A percentile compares a stretch with the other conserved stretches of the same genome.
Conservation (phyloP, 2,329 filamentous ascomycete species). For the Penicillium corylophilum region DNA sequence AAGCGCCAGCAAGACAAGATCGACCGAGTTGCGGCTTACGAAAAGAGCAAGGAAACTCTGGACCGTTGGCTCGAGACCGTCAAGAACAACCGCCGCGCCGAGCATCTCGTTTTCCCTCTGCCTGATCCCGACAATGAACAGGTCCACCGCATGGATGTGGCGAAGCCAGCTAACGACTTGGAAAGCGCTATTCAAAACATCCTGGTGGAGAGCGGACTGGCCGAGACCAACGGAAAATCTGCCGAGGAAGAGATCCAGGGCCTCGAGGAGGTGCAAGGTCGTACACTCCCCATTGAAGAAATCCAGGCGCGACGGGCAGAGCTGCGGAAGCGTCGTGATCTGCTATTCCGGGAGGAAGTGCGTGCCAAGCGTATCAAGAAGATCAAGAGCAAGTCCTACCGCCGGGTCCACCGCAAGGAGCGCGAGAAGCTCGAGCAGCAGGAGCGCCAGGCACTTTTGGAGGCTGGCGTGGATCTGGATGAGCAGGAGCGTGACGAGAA, state of each 20-base stretch:
- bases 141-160: slow-evolving; percentile 55
- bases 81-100: slow-evolving; percentile 86
- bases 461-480: slow-evolving; percentile 60
- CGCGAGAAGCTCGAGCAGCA: slow-evolving; percentile 59
- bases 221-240: slow-evolving; percentile 57
- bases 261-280: slow-evolving; percentile 67
- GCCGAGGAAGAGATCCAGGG: slow-evolving; percentile 66
- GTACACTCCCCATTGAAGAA: slow-evolving; percentile 70
- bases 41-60: slow-evolving; percentile 87
- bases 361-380: slow-evolving; percentile 93
- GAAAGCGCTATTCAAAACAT: slow-evolving; percentile 85
- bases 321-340: slow-evolving; percentile 75
- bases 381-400: slow-evolving; percentile 97
- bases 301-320: slow-evolving; percentile 70
- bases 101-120: slow-evolving; percentile 85
- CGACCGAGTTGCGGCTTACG: slow-evolving; percentile 77
- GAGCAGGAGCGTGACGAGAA: slow-evolving; percentile 64
- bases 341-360: slow-evolving; percentile 84
- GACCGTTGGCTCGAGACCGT: slow-evolving; percentile 93
- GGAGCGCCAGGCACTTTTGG: slow-evolving; percentile 58
- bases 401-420: slow-evolving; percentile 84
- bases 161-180: slow-evolving; percentile 72
- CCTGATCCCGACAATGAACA: slow-evolving; percentile 65
- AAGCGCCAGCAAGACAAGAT: slow-evolving; percentile 84
- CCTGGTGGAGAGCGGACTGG: slow-evolving; percentile 81